Base-by-base conservation (phyloP, 208 protist genomes). In the Wallacemonas sp. region DNA sequence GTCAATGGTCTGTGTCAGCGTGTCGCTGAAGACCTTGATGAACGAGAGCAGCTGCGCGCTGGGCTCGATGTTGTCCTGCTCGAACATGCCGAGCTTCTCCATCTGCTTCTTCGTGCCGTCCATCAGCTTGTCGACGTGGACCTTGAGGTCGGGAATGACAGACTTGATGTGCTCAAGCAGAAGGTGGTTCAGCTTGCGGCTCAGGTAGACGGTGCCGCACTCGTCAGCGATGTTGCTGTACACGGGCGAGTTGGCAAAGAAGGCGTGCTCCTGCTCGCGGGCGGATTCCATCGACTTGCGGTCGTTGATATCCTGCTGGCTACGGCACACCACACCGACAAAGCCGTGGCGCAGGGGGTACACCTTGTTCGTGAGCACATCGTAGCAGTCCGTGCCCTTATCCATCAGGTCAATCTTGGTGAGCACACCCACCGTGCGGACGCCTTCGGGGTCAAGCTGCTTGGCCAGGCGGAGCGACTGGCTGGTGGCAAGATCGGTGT, bases 401-500 rank as follows among this genome's bases (percentile, higher is more conserved):
- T 98, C 95, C 98, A 99, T 99, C 14, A 99, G 74, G 74, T 99
- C 99, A 1, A 99, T 57, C 77, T 99, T 99, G 8, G 99, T 99
- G 4, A 99, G 70, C 11, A 99, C 98, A 49, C 98, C 99, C 20
- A 99, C 81, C 3, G 99, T 99, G 42, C 99, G 88, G 11, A 97
- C 32, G 48, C 98, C 97, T 20, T 98, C 85, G 1, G 98, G 98
- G 84, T 99, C 99, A 1, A 99, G 91, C 61, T 98, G 77, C 49
- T 87, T 83, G 1, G 99, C 98, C 1, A 99, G 59, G 22, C 99
- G 86, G 3, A 99, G 77, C 16, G 98, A 98, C 74, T 99, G 98
- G 46, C 96, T 99, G 65, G 98, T 99, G 5, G 99, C 98, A 7
- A 99, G 75, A 93, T 99, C 99, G 36, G 93, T 92, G 79, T 99